These are phyloP conservation scores for Erysimum cheiranthoides DNA, from an alignment of 345 rosid species.

Conservation along the genomic window DNA sequence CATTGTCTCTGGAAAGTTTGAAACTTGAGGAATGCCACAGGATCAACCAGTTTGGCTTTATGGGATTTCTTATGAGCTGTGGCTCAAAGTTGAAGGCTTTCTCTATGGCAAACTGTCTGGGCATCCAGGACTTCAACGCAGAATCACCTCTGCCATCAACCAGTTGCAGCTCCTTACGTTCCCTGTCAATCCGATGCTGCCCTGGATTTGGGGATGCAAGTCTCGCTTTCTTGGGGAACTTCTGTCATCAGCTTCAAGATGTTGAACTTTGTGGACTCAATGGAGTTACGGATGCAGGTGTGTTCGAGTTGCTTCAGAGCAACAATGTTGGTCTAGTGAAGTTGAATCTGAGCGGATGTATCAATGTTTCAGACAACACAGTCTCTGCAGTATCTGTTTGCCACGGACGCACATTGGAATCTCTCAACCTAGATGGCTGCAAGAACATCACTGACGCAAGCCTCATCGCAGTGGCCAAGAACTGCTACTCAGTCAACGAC, in stretches of 20 bases:
- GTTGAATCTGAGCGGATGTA: conserved; percentile 74
- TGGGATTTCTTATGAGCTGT: conserved; percentile 70
- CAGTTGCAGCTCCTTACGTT: conserved; percentile 64
- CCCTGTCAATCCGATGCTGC: conserved; percentile 67
- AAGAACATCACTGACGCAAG: conserved; percentile 69
- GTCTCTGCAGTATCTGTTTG: conserved; percentile 57
- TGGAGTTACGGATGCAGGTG: conserved; percentile 75
- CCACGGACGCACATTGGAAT: conserved; percentile 85
- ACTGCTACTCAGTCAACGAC: conserved; percentile 73
- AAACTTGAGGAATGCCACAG: conserved; percentile 94
- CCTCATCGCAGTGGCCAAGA: conserved; percentile 66
- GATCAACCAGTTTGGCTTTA: conserved; percentile 81
- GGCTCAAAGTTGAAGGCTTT: conserved; percentile 66
- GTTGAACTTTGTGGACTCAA: conserved; percentile 70
- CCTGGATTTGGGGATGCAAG: conserved; percentile 83
- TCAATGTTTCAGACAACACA: conserved; percentile 67
- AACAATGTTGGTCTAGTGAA: conserved; percentile 70
- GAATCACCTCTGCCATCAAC: conserved; percentile 48
- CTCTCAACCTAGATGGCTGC: conserved; percentile 82
- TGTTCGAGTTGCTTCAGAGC: conserved; percentile 64
- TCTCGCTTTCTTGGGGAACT: conserved; percentile 67
- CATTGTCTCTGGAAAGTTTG: conserved; percentile 71
- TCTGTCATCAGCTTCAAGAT: conserved; percentile 77
- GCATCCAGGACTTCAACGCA: conserved; percentile 61
- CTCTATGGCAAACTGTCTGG: conserved; percentile 71